These are phyloP conservation scores for Trametes pubescens DNA, from an alignment of 1,284 basidiomycete genomes.

Conservation along the genomic window DNA sequence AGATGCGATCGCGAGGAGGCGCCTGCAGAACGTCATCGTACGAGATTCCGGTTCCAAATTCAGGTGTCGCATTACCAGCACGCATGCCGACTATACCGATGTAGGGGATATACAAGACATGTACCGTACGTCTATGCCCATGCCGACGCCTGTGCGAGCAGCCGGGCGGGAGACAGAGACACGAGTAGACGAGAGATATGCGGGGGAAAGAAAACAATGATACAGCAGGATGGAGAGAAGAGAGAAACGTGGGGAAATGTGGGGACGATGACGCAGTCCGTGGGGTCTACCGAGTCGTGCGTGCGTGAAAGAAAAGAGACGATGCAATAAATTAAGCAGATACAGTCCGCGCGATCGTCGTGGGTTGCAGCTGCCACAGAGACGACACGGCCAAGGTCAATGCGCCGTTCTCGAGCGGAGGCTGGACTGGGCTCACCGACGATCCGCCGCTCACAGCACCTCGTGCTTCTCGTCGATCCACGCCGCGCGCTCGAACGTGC, in stretches of 20 bases:
- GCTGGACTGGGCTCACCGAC: slow-evolving; percentile 19
- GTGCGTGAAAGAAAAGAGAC: slow-evolving; percentile 10
- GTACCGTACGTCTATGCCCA: slow-evolving; percentile 8
- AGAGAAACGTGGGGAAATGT: slow-evolving; percentile 2
- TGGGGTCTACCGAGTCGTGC: slow-evolving; percentile 25
- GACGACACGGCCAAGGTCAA: not conserved
- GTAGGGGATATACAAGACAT: slow-evolving; percentile 16
- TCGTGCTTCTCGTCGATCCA: slow-evolving; percentile 37
- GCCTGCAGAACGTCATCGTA: too few relatives aligned
- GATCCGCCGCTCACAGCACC: slow-evolving; percentile 31
- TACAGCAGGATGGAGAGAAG: not conserved
- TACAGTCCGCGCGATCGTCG: not conserved
- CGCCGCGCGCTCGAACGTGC: slow-evolving; percentile 50
- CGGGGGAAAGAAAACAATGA: slow-evolving; percentile 3
- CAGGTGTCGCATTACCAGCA: slow-evolving; percentile 12
- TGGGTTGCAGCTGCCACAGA: not conserved
- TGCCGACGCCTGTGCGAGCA: not conserved
- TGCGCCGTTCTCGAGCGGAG: not conserved
- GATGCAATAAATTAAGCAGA: slow-evolving; percentile 14
- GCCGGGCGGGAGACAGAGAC: slow-evolving; percentile 1
- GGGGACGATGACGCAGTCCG: slow-evolving; percentile 11
- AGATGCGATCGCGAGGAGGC: too few relatives aligned
- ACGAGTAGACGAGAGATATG: slow-evolving; percentile 3
- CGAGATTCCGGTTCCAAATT: not conserved
- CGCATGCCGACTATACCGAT: slow-evolving; percentile 12